Conservation (phyloP, 192 early-diverging fungal species). For the Backusella morwellensis region DNA sequence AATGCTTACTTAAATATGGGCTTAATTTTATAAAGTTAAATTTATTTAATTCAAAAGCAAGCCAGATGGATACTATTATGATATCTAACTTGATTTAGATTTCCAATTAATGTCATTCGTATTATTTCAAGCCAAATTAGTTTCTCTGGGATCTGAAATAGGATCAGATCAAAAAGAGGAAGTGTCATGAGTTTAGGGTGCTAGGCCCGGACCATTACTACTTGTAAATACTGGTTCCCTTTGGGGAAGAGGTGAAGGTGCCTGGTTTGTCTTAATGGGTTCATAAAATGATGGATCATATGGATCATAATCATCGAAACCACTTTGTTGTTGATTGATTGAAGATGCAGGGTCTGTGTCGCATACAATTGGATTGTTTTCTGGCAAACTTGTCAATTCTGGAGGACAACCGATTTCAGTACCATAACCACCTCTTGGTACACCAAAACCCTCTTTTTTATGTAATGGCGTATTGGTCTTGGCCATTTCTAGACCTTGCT, state of each 20-base stretch:
- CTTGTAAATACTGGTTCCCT: not conserved
- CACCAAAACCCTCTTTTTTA: conserved; percentile 30
- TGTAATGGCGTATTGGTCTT: not conserved
- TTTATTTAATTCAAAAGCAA: no score
- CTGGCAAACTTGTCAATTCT: conserved; percentile 17
- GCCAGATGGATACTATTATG: no score
- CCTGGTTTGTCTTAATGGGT: not conserved
- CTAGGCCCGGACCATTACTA: not conserved
- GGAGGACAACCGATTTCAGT: conserved; percentile 28
- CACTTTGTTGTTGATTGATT: not conserved
- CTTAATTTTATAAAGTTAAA: not conserved
- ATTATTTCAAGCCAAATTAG: not conserved
- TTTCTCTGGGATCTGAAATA: not conserved
- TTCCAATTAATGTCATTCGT: not conserved
- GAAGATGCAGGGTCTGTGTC: not conserved
- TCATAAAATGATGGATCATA: not conserved
- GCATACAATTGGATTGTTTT: conserved; percentile 6
- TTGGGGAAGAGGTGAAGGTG: not conserved
- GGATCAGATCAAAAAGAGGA: not conserved
- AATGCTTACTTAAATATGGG: not conserved
- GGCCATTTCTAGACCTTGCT: conserved; percentile 16
- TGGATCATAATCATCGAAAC: not conserved
- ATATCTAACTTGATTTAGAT: not conserved
- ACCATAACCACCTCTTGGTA: conserved; percentile 26
- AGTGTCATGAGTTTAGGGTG: not conserved